A percentile compares a stretch with the other conserved stretches of the same genome.
Evolutionary conservation across 2,329 filamentous ascomycete species (phyloP).

Genomic region (Cadophora luteo-olivacea): DNA sequence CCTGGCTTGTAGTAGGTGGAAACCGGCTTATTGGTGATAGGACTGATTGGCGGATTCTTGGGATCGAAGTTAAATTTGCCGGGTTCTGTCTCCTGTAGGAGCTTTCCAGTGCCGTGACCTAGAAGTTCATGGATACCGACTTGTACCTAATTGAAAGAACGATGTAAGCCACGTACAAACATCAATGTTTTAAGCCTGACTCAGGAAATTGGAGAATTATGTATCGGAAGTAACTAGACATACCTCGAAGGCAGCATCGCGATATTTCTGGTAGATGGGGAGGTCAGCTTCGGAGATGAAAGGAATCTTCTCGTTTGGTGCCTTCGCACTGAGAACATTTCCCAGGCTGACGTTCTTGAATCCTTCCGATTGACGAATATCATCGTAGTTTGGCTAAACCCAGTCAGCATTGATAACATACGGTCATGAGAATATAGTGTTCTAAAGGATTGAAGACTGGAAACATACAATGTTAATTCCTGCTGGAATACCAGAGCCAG

Average conservation of each 20-base stretch:
- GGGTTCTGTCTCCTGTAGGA: constrained; percentile 85
- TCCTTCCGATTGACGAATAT: constrained; percentile 80
- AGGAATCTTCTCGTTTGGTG: constrained; percentile 88
- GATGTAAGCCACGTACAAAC: not conserved
- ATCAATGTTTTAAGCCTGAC: not conserved
- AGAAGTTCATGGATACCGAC: constrained; percentile 91
- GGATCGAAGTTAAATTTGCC: constrained; percentile 90
- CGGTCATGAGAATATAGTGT: not conserved
- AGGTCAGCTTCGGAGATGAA: constrained; percentile 85
- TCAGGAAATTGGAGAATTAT: not conserved
- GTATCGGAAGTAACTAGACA: not conserved
- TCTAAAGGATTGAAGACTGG: not conserved
- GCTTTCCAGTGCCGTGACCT: constrained; percentile 91
- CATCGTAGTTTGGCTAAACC: constrained; percentile 69
- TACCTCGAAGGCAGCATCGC: constrained; percentile 82
- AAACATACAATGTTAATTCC: constrained; percentile 64
- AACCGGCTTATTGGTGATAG: constrained; percentile 78
- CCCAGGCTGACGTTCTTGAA: constrained; percentile 96
- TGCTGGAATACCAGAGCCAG: constrained; percentile 67
- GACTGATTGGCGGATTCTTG: constrained; percentile 80
- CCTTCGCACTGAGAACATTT: constrained; percentile 90
- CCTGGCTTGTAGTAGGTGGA: constrained; percentile 92
- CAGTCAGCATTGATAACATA: constrained; percentile 1
- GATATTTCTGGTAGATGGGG: constrained; percentile 79
- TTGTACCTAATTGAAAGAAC: constrained; percentile 62